A percentile compares a stretch with the other conserved stretches of the same genome.
Conservation (phyloP, 352 stramenopile genomes). For the Globisporangium cederbergense region DNA sequence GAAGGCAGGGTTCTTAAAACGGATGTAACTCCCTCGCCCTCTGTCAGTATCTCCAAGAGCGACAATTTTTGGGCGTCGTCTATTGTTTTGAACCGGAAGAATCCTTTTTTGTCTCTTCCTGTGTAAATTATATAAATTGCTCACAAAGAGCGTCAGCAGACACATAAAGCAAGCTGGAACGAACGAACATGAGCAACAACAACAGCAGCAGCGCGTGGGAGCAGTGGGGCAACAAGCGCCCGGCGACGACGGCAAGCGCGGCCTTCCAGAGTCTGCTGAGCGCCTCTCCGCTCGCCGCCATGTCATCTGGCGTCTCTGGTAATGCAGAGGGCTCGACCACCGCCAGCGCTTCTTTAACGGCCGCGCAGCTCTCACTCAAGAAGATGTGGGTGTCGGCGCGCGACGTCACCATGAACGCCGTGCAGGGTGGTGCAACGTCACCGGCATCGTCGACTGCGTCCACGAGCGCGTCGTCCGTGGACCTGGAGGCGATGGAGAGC, state of each 20-base stretch:
- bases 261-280: conserved; percentile 51
- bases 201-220: conserved; percentile 53
- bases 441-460: conserved; percentile 11
- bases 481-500: conserved; percentile 45
- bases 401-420: conserved; percentile 41
- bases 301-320: conserved; percentile 25
- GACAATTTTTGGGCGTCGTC: no score
- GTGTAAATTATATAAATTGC: background rate
- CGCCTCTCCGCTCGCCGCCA: conserved; percentile 43
- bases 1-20: no score
- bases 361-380: conserved; percentile 30
- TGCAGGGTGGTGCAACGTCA: conserved; percentile 2
- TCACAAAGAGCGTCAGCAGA: background rate
- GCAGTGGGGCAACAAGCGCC: conserved; percentile 69
- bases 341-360: conserved; percentile 14
- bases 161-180: conserved; percentile 1
- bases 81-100: no score
- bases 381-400: conserved; percentile 66
- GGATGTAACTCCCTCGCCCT: no score
- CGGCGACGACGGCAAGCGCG: conserved; percentile 23
- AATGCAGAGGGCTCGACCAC: conserved; percentile 9
- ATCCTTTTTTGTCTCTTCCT: no score
- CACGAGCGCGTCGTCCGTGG: conserved; percentile 5
- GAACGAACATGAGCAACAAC: background rate
- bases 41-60: no score